Base-by-base conservation (phyloP, 75 land plant species). In the Picea glauca region DNA sequence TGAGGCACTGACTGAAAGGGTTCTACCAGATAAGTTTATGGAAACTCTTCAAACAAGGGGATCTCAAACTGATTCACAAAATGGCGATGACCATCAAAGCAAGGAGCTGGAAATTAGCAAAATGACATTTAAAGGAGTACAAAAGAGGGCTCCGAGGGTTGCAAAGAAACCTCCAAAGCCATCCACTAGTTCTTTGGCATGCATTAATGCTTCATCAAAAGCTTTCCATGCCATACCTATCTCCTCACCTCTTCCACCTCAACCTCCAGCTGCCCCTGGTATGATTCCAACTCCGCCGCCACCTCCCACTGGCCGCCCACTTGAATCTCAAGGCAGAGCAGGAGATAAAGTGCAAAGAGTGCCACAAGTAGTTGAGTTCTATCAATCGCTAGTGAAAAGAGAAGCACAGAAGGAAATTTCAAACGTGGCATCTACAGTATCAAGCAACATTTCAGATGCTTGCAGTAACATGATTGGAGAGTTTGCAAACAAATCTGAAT, bases 321-420 rank as follows among this genome's bases (percentile, higher is more conserved):
- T 87, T 33, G 87, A 75, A 32, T 91, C 91, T 46, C 91, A 93
- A 21, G 90, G 91, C 11, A 91, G 84, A 14, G 86, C 90, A 35
- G 85, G 87, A 57, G 92, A 86, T 40, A 89, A 96, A 78, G 95
- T 97, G 56, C 95, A 91, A 70, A 84, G 98, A 40, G 96, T 96
- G 63, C 98, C 99, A 32, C 98, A 93, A 76, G 82, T 98, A 8
- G 98, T 98, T 30, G 96, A 98, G 77, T 95, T 98, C 62, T 98
- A 98, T 76, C 99, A 98, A 76, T 76, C 92, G 60, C 64, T 93
- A 77, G 92, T 98, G 99, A 98, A 94, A 83, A 91, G 96, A n/a
- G 99, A 93, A 65, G 94, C 92, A 35, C 95, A 93, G 92, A 93
- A 88, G 79, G 90, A 88, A 58, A 76, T 86, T 13, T 0, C 88